phyloP scores from a whole-genome alignment of 768 basidiomycete genomes.

The Kwoniella sp. region DNA sequence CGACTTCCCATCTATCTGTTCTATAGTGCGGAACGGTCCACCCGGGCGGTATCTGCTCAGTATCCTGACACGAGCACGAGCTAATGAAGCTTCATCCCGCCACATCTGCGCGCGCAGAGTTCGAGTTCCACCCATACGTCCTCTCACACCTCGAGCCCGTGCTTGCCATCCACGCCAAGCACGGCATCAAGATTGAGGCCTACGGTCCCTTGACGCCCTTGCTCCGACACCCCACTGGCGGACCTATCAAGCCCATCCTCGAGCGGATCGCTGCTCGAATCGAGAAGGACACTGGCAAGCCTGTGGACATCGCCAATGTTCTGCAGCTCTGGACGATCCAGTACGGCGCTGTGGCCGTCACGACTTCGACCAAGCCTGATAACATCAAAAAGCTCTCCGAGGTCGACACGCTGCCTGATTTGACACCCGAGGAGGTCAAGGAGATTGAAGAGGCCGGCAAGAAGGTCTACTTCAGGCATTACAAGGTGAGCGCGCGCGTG shows the following conservation, averaged over 20 bases:
- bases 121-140: constrained; percentile 55
- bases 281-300: constrained; percentile 30
- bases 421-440: constrained; percentile 51
- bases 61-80: not conserved
- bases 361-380: constrained; percentile 35
- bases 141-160: constrained; percentile 47
- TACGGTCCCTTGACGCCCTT: constrained; percentile 53
- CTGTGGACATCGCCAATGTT: constrained; percentile 32
- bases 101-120: constrained; percentile 16
- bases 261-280: constrained; percentile 36
- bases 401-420: constrained; percentile 33
- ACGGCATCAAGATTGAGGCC: constrained; percentile 46
- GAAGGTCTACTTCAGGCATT: constrained; percentile 51
- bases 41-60: too few relatives aligned
- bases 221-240: constrained; percentile 40
- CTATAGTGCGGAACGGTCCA: too few relatives aligned
- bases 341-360: constrained; percentile 47
- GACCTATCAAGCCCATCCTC: constrained; percentile 48
- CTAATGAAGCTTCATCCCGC: not conserved
- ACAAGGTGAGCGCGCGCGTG: constrained; percentile 30
- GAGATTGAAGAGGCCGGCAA: constrained; percentile 53
- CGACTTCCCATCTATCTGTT: not conserved
- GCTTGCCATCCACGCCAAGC: constrained; percentile 38
- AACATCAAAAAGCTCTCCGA: constrained; percentile 43
- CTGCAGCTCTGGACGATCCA: constrained; percentile 49